Evolutionary conservation across 495 filamentous ascomycete genomes (phyloP), one percentile per base, ranked within the genome.

Genomic region (Jackrogersella multiformis): DNA sequence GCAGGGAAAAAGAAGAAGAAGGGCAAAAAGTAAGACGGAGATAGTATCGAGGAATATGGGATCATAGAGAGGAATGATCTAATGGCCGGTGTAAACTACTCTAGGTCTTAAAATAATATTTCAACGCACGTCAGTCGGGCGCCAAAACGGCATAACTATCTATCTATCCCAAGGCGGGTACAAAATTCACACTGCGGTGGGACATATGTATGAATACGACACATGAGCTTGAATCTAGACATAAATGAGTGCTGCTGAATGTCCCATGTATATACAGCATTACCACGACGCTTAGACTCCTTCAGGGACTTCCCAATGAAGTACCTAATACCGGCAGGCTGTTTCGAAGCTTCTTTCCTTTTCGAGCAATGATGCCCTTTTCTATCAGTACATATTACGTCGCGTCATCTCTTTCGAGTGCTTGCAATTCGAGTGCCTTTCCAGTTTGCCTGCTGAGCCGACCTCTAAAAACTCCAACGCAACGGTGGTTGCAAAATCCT

Each of bases 1-100:
- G 82, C 76, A 28, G 81, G 82, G 30, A 90, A 89, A 76, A 92
- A 90, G 79, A 92, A 90, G 79, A 88, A 89, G 84, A 92, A 91
- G 83, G 87, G 86, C 16, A 90, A 89, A 78, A 88, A 88, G 79
- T 88, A 77, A 69, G 61, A 44, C 32, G 0, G 8, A n/a, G 20
- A 24, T 5, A 3, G 2, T 10, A 24, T 10, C 7, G 18, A 36
- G 18, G 20, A 51, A 24, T 28, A 45, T 49, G 20, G 10, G 20
- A n/a, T 15, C 12, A 2, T 0, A 20, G n/a, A 36, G 30, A 28
- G n/a, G n/a, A 59, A 13, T 28, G 28, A 5, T 51, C 8, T 55
- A 4, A 28, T 12, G 9, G 18, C 13, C 2, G 23, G 23, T 51
- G 34, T 42, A 20, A 7, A 18, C n/a, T 38, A 21, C 10, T 18